Conservation (phyloP, 2,329 filamentous ascomycete genomes). For the Claviceps maximensis region DNA sequence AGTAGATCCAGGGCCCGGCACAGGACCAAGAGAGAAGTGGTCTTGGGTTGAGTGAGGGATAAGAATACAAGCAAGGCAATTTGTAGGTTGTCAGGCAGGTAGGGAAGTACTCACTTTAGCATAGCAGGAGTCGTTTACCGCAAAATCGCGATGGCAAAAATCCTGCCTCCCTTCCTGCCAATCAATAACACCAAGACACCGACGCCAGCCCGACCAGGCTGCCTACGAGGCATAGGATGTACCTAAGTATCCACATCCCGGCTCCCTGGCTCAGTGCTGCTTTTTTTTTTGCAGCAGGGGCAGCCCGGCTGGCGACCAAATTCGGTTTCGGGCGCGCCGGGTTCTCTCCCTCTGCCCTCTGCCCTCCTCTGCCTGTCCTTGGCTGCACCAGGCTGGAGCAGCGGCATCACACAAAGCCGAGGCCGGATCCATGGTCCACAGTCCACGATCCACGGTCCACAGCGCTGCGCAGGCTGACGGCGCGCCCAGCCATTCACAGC, state of each 20-base stretch:
- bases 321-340: no score
- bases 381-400: background rate
- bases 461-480: no score
- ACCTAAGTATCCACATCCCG: no score
- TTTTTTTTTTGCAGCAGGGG: no score
- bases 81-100: background rate
- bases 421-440: no score
- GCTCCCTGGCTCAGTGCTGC: no score
- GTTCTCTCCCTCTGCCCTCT: no score
- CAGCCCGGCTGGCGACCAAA: no score
- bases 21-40: conserved; percentile 26
- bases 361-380: no score
- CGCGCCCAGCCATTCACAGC: background rate
- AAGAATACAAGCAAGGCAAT: conserved; percentile 6
- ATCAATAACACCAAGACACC: background rate
- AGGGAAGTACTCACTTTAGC: background rate
- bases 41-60: conserved; percentile 1
- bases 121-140: background rate
- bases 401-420: background rate
- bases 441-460: no score
- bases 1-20: background rate
- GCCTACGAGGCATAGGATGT: background rate
- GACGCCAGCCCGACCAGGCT: background rate
- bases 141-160: conserved; percentile 5
- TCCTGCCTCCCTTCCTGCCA: background rate